phyloP scores from a whole-genome alignment of 441 rosid species.

The Capsella rubella region DNA sequence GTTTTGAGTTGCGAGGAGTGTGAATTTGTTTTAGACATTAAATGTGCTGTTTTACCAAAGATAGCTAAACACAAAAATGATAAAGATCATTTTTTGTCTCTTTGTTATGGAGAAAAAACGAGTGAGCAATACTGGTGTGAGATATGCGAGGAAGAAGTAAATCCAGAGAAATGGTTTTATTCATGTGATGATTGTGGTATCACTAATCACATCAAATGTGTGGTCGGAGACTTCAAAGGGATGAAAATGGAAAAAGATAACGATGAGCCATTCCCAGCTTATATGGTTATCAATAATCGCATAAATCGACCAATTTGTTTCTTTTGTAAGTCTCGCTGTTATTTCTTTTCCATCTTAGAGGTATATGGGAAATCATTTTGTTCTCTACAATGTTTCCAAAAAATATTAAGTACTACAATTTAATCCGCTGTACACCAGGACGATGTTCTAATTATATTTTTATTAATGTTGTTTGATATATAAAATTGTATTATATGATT shows the following conservation, averaged over 20 bases:
- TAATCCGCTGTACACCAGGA: too few species aligned
- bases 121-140: conserved; percentile 25
- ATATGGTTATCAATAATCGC: background rate
- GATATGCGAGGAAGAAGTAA: conserved; percentile 20
- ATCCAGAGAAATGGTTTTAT: conserved; percentile 33
- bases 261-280: background rate
- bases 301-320: background rate
- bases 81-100: conserved; percentile 20
- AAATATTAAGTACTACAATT: too few species aligned
- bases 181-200: conserved; percentile 18
- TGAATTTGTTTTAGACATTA: conserved; percentile 16
- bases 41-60: conserved; percentile 30
- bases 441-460: too few species aligned
- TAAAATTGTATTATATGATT: too few species aligned
- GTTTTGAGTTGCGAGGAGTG: conserved; percentile 20
- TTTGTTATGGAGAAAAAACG: conserved; percentile 9
- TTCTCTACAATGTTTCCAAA: background rate
- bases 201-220: conserved; percentile 28
- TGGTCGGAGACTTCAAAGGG: background rate
- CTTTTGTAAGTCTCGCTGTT: background rate
- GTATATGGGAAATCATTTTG: background rate
- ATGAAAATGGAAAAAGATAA: too few species aligned
- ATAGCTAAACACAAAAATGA: conserved; percentile 31
- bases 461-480: too few species aligned
- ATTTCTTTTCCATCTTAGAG: background rate